Conservation (phyloP, 352 stramenopile genomes). For the Pythium phragmiticola region DNA sequence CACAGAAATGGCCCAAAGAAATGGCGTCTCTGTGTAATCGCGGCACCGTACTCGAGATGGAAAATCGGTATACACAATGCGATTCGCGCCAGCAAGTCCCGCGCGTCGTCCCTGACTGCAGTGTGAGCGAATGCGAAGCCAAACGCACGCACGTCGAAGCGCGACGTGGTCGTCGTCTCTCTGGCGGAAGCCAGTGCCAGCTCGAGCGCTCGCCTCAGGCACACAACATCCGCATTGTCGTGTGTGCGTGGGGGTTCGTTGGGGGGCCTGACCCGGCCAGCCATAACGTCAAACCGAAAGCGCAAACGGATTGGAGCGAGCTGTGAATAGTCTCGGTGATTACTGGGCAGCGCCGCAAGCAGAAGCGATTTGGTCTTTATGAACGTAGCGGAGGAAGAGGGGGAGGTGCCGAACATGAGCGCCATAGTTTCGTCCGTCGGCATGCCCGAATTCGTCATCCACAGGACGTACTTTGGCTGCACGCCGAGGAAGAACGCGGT, state of each 20-base stretch:
- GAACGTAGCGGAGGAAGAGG: neutral
- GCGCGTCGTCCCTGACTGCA: neutral
- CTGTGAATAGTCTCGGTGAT: neutral
- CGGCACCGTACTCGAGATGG: neutral
- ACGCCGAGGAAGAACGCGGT: neutral
- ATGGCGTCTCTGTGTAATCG: neutral
- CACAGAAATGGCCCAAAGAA: slow-evolving; percentile 1
- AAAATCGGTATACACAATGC: neutral
- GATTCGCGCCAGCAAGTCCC: neutral
- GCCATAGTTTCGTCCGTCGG: neutral
- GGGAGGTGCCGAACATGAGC: neutral
- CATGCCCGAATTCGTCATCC: neutral
- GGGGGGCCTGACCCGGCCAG: too few relatives aligned
- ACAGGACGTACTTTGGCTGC: neutral
- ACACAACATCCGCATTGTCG: neutral
- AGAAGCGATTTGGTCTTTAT: neutral
- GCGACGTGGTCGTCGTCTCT: neutral
- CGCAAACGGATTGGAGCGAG: neutral
- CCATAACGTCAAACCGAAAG: neutral
- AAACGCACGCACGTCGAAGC: neutral
- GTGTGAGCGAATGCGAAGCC: neutral
- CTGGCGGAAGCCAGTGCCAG: neutral
- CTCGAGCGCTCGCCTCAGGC: neutral
- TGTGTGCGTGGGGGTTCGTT: too few relatives aligned
- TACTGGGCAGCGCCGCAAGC: neutral